A percentile compares a stretch with the other conserved stretches of the same genome.
Conservation (phyloP, 495 filamentous ascomycete species). For the Aspergillus asperescens region DNA sequence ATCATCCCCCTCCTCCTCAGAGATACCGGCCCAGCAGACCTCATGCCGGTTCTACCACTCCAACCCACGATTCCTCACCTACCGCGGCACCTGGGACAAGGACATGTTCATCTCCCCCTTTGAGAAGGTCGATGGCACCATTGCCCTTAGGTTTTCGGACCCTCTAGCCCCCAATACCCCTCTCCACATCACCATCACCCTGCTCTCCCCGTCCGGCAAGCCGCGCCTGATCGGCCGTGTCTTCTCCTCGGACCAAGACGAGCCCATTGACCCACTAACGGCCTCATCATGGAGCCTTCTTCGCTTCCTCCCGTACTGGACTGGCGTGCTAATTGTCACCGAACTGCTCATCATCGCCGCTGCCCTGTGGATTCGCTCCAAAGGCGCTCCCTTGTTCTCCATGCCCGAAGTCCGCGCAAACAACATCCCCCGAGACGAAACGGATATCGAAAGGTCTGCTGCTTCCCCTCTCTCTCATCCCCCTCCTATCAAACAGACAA, state of each 20-base stretch:
- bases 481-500: background rate
- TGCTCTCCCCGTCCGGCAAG: background rate
- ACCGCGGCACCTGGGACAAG: constrained; percentile 16
- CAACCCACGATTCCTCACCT: constrained; percentile 8
- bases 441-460: constrained; percentile 1
- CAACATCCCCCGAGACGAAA: constrained; percentile 2
- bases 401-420: constrained; percentile 6
- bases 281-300: background rate
- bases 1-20: background rate
- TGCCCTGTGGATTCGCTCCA: background rate
- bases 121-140: constrained; percentile 21
- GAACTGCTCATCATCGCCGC: background rate
- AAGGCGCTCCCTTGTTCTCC: background rate
- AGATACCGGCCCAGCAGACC: background rate
- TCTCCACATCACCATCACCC: constrained; percentile 3
- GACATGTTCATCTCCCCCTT: constrained; percentile 23
- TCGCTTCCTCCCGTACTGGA: constrained; percentile 8
- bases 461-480: too few relatives aligned
- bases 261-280: background rate
- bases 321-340: background rate
- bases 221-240: constrained; percentile 2
- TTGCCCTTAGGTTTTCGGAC: background rate
- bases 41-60: too few relatives aligned
- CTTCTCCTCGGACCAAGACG: background rate
- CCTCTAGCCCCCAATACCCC: background rate